phyloP scores from a whole-genome alignment of 2,329 filamentous ascomycete genomes.

The Aplosporella prunicola region DNA sequence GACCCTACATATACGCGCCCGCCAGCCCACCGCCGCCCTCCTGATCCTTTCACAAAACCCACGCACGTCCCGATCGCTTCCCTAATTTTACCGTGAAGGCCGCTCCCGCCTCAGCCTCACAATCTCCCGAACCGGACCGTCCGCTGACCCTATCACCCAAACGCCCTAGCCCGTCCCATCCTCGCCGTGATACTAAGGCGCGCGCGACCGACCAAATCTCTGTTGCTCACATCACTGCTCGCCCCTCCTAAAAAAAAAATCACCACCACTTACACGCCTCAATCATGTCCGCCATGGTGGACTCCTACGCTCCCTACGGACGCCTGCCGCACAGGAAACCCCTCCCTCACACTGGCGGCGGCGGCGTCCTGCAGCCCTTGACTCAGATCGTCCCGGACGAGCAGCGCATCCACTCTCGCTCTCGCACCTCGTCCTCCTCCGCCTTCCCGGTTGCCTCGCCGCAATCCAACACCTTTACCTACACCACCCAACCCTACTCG shows the following conservation, averaged over 20 bases:
- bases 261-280: slow-evolving; percentile 1
- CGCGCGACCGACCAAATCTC: slow-evolving; percentile 8
- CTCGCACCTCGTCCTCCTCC: slow-evolving; percentile 30
- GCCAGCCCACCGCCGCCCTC: background rate
- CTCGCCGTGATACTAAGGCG: slow-evolving; percentile 7
- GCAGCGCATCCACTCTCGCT: slow-evolving; percentile 23
- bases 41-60: too few relatives aligned
- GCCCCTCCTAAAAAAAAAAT: background rate
- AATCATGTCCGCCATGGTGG: slow-evolving; percentile 13
- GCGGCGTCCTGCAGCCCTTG: slow-evolving; percentile 12
- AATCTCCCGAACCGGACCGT: slow-evolving; percentile 10
- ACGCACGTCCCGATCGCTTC: background rate
- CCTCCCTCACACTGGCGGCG: slow-evolving; percentile 13
- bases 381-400: slow-evolving; percentile 17
- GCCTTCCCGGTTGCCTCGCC: slow-evolving; percentile 19
- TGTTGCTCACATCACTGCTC: slow-evolving; percentile 7
- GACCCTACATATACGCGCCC: background rate
- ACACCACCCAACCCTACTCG: slow-evolving; percentile 14
- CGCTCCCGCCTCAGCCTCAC: slow-evolving; percentile 6
- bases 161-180: slow-evolving; percentile 7
- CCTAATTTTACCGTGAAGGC: slow-evolving; percentile 7
- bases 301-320: slow-evolving; percentile 11
- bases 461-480: slow-evolving; percentile 16
- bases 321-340: slow-evolving; percentile 18
- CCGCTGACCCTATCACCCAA: slow-evolving; percentile 5